Conservation (phyloP, 768 basidiomycete species). For the Boletus reticulatus region DNA sequence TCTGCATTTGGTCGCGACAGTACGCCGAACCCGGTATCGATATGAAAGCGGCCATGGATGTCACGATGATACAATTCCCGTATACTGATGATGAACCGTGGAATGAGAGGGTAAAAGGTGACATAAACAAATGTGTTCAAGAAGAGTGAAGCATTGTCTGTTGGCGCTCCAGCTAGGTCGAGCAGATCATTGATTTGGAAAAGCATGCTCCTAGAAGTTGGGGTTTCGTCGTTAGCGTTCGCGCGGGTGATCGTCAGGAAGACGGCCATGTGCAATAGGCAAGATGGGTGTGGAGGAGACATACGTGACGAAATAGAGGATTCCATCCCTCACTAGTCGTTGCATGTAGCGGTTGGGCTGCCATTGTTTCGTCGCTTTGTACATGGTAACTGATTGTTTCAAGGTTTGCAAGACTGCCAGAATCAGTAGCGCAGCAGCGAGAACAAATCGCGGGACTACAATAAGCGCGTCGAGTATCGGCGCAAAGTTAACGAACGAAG, state of each 20-base stretch:
- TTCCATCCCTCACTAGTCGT: constrained; percentile 4
- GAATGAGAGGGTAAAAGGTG: no score
- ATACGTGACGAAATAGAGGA: constrained; percentile 10
- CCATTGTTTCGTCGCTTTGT: constrained; percentile 8
- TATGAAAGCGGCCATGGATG: no score
- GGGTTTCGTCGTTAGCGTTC: no score
- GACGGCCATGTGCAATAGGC: no score
- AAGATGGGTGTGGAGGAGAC: not conserved
- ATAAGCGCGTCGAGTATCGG: not conserved
- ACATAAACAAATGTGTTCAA: not conserved
- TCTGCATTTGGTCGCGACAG: no score
- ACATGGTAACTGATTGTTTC: not conserved
- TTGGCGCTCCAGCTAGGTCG: not conserved
- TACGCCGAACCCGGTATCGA: no score
- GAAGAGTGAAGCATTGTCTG: not conserved
- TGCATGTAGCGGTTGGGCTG: constrained; percentile 5
- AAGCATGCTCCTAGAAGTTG: not conserved
- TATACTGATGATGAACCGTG: no score
- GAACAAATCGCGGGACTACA: not conserved
- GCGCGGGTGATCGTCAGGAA: no score
- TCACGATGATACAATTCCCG: no score
- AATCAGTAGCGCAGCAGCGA: not conserved
- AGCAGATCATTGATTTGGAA: not conserved
- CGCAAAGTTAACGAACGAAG: not conserved
- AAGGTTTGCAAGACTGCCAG: not conserved